These are phyloP conservation scores for Schizonepeta tenuifolia DNA, from an alignment of 257 asterid genomes.

Conservation along the genomic window DNA sequence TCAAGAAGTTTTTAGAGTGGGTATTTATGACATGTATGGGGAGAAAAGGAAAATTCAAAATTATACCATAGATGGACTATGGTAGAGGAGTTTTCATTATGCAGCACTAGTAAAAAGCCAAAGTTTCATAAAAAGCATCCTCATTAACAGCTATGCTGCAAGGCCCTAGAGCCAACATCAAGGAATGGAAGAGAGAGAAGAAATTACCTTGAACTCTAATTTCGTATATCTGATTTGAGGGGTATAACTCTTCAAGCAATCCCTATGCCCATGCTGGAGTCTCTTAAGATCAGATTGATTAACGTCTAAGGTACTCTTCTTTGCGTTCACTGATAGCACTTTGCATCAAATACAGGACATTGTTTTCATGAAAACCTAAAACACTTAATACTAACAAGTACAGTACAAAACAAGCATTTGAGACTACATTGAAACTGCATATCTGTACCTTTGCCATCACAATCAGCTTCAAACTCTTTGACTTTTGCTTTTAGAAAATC, in stretches of 20 bases:
- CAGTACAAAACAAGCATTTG: slow-evolving; percentile 20
- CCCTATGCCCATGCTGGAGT: slow-evolving; percentile 43
- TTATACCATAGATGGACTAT: slow-evolving; percentile 15
- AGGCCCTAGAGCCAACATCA: slow-evolving; percentile 24
- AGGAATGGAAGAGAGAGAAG: slow-evolving; percentile 24
- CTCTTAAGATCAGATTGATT: slow-evolving; percentile 44
- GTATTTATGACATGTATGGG: not conserved
- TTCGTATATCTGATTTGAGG: slow-evolving; percentile 85
- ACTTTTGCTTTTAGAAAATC: slow-evolving; percentile 64
- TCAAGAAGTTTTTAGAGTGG: not conserved
- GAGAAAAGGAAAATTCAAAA: not conserved
- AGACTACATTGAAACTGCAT: slow-evolving; percentile 33
- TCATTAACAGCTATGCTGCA: slow-evolving; percentile 12
- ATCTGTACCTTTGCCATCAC: slow-evolving; percentile 51
- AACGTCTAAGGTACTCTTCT: slow-evolving; percentile 32
- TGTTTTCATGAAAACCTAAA: slow-evolving; percentile 15
- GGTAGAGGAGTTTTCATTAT: slow-evolving; percentile 9
- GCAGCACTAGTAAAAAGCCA: not conserved
- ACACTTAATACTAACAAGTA: slow-evolving; percentile 29
- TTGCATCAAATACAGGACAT: slow-evolving; percentile 31
- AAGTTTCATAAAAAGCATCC: not conserved
- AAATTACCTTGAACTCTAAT: slow-evolving; percentile 76
- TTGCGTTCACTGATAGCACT: slow-evolving; percentile 46
- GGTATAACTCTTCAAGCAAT: slow-evolving; percentile 63
- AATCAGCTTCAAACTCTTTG: slow-evolving; percentile 52